A percentile compares a stretch with the other conserved stretches of the same genome.
Evolutionary conservation across 164 flowering plant genomes (phyloP).

Genomic region (Houttuynia cordata): DNA sequence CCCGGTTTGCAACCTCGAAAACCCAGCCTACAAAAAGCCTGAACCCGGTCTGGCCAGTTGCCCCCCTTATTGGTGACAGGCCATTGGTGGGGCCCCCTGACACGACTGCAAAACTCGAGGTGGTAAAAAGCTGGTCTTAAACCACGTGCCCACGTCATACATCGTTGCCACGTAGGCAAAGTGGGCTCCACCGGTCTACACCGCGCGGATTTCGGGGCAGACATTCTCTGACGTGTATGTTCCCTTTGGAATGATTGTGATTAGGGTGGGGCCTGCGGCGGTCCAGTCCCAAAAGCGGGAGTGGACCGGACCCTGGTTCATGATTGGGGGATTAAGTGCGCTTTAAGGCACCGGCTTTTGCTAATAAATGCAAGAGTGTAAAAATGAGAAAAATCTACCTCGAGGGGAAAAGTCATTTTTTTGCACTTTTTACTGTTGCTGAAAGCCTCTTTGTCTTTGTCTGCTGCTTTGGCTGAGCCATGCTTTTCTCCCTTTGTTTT

Average conservation of each 20-base stretch:
- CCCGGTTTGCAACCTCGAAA: background rate
- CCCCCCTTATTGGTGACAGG: background rate
- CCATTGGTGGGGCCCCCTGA: background rate
- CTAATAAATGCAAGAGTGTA: background rate
- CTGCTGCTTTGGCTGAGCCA: no score
- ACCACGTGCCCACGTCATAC: background rate
- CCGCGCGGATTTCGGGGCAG: background rate
- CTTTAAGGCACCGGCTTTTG: background rate
- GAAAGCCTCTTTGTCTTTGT: no score
- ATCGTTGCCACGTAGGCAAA: background rate
- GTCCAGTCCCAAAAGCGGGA: background rate
- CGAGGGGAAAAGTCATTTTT: background rate
- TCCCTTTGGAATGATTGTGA: background rate
- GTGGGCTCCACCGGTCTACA: background rate
- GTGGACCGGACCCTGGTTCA: background rate
- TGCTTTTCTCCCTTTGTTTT: no score
- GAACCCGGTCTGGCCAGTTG: background rate
- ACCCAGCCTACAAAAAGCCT: background rate
- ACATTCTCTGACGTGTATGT: background rate
- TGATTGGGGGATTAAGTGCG: background rate
- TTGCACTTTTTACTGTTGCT: background rate
- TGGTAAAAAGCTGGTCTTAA: background rate
- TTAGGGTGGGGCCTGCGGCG: background rate
- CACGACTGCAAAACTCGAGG: background rate
- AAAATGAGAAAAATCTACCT: background rate